Percentiles rank a stretch among this genome's conserved stretches.
Conservation (phyloP, 768 basidiomycete species). For the Paxillus rubicundulus region DNA sequence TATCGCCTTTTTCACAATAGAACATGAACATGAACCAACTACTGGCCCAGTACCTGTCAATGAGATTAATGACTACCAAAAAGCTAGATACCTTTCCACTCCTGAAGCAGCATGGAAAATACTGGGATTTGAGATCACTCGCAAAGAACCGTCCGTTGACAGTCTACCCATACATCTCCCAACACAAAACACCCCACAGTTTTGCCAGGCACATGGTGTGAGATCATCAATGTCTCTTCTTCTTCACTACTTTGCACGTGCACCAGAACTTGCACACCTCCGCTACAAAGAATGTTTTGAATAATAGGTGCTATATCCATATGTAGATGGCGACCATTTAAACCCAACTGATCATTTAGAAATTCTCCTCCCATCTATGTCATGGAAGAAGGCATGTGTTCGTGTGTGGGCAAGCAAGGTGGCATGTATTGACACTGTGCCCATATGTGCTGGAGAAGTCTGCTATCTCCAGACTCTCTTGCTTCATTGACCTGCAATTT, state of each 20-base stretch:
- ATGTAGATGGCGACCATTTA: neutral
- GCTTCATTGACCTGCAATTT: constrained; percentile 6
- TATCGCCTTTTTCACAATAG: neutral
- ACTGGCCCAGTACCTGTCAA: constrained; percentile 13
- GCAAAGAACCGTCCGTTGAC: constrained; percentile 34
- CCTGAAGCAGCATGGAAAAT: constrained; percentile 39
- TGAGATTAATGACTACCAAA: constrained; percentile 37
- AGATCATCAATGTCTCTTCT: constrained; percentile 12
- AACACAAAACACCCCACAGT: constrained; percentile 16
- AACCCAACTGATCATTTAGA: neutral
- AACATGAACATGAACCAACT: constrained; percentile 1
- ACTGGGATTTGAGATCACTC: constrained; percentile 33
- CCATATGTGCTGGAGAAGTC: constrained; percentile 31
- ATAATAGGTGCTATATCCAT: neutral
- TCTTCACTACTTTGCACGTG: constrained; percentile 19
- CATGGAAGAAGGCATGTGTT: neutral
- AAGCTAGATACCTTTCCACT: constrained; percentile 34
- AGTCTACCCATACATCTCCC: constrained; percentile 34
- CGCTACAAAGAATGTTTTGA: neutral
- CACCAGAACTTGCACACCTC: neutral
- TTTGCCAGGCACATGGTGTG: constrained; percentile 5
- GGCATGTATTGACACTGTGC: neutral
- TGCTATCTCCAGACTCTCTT: constrained; percentile 36
- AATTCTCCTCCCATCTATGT: neutral
- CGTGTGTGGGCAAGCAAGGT: too few relatives aligned